A percentile compares a stretch with the other conserved stretches of the same genome.
Evolutionary conservation across 2,329 filamentous ascomycete genomes (phyloP).

Genomic region (Venturia asperata): DNA sequence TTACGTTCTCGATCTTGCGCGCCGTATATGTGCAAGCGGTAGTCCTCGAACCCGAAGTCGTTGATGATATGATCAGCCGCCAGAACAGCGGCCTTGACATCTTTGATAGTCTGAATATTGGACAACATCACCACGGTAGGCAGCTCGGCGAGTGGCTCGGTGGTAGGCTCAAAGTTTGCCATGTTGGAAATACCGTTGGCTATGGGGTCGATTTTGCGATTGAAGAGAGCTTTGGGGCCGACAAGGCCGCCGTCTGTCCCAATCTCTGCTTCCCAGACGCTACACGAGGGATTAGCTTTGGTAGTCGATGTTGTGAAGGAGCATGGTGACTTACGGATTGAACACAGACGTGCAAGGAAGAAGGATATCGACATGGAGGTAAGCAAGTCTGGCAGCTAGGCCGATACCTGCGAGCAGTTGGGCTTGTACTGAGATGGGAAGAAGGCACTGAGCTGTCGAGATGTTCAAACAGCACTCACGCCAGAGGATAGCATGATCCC

Average conservation of each 20-base stretch:
- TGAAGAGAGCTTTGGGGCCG: slow-evolving; percentile 46
- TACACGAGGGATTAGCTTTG: slow-evolving; percentile 22
- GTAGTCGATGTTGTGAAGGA: neutral
- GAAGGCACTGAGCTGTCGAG: slow-evolving; percentile 22
- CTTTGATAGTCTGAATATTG: slow-evolving; percentile 48
- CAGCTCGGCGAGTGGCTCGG: slow-evolving; percentile 46
- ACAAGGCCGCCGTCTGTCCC: slow-evolving; percentile 47
- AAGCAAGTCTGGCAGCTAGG: slow-evolving; percentile 23
- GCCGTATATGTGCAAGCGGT: slow-evolving; percentile 52
- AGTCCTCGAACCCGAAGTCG: slow-evolving; percentile 52
- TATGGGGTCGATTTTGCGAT: slow-evolving; percentile 51
- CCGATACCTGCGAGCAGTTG: slow-evolving; percentile 24
- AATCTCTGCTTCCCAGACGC: slow-evolving; percentile 51
- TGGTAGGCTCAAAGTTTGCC: slow-evolving; percentile 50
- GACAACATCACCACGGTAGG: slow-evolving; percentile 56
- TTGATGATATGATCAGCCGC: slow-evolving; percentile 56
- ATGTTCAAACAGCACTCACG: slow-evolving; percentile 34
- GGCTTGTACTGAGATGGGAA: slow-evolving; percentile 23
- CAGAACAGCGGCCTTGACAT: slow-evolving; percentile 53
- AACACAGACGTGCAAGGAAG: slow-evolving; percentile 52
- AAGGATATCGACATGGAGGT: slow-evolving; percentile 47
- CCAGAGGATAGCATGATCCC: slow-evolving; percentile 53
- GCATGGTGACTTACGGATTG: slow-evolving; percentile 36
- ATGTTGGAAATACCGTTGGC: slow-evolving; percentile 55
- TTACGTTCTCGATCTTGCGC: slow-evolving; percentile 51